phyloP scores from a whole-genome alignment of 305 asterid species.

The Solanum hybrid region DNA sequence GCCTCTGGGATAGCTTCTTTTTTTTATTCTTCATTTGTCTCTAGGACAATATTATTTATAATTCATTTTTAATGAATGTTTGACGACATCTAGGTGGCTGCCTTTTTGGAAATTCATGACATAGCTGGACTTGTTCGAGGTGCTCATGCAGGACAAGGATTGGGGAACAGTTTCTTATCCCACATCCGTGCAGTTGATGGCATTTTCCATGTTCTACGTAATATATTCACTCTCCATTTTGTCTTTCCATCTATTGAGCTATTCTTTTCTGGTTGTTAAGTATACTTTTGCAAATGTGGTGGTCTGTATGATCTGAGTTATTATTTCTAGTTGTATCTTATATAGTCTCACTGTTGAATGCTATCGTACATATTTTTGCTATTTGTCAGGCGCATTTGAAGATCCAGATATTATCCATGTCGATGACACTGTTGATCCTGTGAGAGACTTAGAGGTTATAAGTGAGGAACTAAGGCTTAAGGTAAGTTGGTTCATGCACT shows the following conservation, averaged over 20 bases:
- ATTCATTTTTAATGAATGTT: background rate
- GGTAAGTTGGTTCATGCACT: constrained; percentile 27
- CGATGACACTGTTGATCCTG: constrained; percentile 92
- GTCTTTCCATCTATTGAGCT: background rate
- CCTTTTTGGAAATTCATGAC: constrained; percentile 93
- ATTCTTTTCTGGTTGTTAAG: background rate
- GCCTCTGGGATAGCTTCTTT: background rate
- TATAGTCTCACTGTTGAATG: background rate
- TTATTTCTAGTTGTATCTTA: background rate
- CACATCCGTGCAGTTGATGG: constrained; percentile 99
- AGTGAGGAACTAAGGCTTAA: constrained; percentile 81
- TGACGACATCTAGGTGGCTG: constrained; percentile 50
- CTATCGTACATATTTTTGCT: background rate
- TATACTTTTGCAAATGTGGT: background rate
- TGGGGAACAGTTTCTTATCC: constrained; percentile 90
- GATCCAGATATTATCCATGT: constrained; percentile 93
- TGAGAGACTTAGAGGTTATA: constrained; percentile 86
- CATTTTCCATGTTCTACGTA: constrained; percentile 94
- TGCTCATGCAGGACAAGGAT: constrained; percentile 95
- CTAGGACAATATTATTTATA: background rate
- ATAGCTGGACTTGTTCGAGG: constrained; percentile 98
- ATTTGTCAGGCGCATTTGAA: constrained; percentile 75
- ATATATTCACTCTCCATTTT: constrained; percentile 19
- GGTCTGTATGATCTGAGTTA: background rate
- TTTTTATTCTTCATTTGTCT: background rate